These are phyloP conservation scores for Populus nigra DNA, from an alignment of 345 rosid genomes.

Conservation along the genomic window DNA sequence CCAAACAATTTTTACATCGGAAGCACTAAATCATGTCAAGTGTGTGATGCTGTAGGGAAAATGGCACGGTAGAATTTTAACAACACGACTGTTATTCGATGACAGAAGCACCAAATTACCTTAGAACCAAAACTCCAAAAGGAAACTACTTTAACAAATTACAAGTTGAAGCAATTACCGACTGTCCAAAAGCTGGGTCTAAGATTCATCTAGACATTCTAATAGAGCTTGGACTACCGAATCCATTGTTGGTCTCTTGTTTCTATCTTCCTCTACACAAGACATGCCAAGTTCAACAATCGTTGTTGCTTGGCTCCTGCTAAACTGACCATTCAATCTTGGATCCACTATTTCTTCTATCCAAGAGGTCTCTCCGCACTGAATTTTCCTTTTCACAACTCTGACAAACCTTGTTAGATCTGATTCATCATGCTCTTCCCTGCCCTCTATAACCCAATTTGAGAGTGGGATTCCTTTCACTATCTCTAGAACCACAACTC, in stretches of 20 bases:
- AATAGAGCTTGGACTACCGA: slow-evolving; percentile 27
- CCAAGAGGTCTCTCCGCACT: slow-evolving; percentile 7
- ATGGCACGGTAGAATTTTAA: background rate
- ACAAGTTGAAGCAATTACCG: background rate
- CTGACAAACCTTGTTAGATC: slow-evolving; percentile 19
- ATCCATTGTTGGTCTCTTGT: slow-evolving; percentile 34
- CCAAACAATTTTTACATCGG: no score
- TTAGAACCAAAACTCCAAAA: background rate
- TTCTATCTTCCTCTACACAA: slow-evolving; percentile 23
- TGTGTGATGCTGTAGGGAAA: background rate
- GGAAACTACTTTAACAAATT: background rate
- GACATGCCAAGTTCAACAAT: slow-evolving; percentile 23
- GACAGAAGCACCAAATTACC: no score
- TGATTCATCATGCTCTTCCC: background rate
- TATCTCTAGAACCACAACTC: slow-evolving; percentile 15
- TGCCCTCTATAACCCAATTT: slow-evolving; percentile 10
- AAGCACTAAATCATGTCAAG: no score
- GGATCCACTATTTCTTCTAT: slow-evolving; percentile 24
- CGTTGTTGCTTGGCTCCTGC: background rate
- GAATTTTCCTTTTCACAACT: slow-evolving; percentile 13
- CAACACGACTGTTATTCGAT: background rate
- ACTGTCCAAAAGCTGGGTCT: background rate
- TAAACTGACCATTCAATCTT: slow-evolving; percentile 7
- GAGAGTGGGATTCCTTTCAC: slow-evolving; percentile 21
- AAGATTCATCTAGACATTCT: slow-evolving; percentile 20